Evolutionary conservation across 768 basidiomycete species (phyloP), one percentile per base, ranked within the genome.

Genomic region (Suillus clintonianus): DNA sequence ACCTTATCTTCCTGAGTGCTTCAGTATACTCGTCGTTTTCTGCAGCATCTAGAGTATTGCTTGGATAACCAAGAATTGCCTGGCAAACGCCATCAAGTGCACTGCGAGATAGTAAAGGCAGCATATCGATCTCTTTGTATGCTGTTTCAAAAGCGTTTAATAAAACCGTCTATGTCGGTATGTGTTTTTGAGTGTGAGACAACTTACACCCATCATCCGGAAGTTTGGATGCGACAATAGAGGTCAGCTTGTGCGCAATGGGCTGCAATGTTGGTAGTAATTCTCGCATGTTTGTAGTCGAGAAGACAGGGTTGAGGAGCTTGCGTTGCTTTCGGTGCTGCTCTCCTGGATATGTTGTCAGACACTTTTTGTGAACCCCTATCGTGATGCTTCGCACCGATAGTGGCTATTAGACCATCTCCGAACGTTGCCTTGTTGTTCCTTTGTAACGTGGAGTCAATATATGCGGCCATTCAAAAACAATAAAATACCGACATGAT

Each of bases 341-440:
- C 19, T 80, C 78, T 14, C 81, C 81, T 81, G 5, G 67, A 66
- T 43, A 57, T 57, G 56, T 3, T 41, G 24, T 57, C 17, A 57
- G 27, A 19, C 13, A 41, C 24, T 22, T 19, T 17, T 19, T 3
- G 41, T 42, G 62, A 70, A 71, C n/a, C 81, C 7, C 65, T 24
- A 50, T 7, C 60, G 63, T 8, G 19, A 57, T 30, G 9, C 17
- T 10, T 3, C 70, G 36, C 10, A 68, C 70, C 71, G 32, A 48
- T 22, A 17, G 70, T 69, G 4, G 72, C 34, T 24, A 85, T 78
- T 41, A 84, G 64, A 1, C 83, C 83, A 5, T 80, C 79, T 1
- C 84, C 84, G 65, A 86, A 83, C 24, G 82, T 78, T 11, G 77
- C 68, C 62, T 76, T 77, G 66, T 83, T 84, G 2, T 76, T 77